Conservation (phyloP, 148 eudicot species). For the Beta vulgaris region DNA sequence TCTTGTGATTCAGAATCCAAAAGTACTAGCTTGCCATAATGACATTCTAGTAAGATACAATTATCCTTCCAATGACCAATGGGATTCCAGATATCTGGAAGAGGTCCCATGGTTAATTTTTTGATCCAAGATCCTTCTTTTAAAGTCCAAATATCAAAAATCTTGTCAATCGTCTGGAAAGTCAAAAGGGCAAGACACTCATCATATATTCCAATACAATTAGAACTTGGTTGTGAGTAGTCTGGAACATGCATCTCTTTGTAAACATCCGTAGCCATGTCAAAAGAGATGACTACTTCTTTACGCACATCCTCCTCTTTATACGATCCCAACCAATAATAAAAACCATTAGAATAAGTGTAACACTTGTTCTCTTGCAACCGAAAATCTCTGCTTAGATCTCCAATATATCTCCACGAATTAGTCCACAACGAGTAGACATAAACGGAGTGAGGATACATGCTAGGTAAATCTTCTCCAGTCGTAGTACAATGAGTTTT, state of each 20-base stretch:
- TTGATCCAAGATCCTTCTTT: not conserved
- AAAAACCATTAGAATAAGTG: not conserved
- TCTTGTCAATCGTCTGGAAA: not conserved
- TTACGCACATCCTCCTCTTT: not conserved
- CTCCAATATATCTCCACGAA: not conserved
- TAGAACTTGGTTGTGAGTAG: not conserved
- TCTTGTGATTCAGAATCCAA: no score
- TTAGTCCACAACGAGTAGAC: not conserved
- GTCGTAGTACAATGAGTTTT: not conserved
- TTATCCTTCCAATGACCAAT: slow-evolving; percentile 15
- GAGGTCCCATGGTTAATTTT: not conserved
- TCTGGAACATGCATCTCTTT: not conserved
- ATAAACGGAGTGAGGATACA: not conserved
- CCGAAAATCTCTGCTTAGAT: not conserved
- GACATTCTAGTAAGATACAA: not conserved
- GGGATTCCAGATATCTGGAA: not conserved
- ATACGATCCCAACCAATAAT: not conserved
- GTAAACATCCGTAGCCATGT: not conserved
- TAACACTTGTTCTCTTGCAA: not conserved
- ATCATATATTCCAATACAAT: not conserved
- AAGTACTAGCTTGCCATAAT: no score
- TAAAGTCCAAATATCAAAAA: slow-evolving; percentile 9
- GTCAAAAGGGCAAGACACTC: slow-evolving; percentile 4
- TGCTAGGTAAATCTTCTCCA: no score
- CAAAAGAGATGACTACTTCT: not conserved